Evolutionary conservation across 2,329 filamentous ascomycete genomes (phyloP), one percentile per base, ranked within the genome.

Genomic region (Zymoseptoria brevis): DNA sequence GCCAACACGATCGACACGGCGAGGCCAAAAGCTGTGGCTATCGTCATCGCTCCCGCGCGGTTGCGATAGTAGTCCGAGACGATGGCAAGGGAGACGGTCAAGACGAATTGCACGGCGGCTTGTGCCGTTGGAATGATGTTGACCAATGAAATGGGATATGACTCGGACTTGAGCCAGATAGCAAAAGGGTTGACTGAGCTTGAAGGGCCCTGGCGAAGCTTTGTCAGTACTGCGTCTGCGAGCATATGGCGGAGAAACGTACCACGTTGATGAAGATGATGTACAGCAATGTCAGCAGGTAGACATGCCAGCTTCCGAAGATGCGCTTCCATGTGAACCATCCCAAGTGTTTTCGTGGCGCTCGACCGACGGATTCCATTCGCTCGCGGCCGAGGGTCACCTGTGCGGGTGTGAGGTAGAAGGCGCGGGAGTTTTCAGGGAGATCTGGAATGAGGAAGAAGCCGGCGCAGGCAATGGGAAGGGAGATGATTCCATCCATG

Each of bases 231-330:
- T 48, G 35, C 50, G 0, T 29, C 35, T 8, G n/a, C 13, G 16
- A 22, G 19, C 11, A 21, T 13, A 16, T 0, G 73, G 76, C 8
- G 68, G 57, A 60, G 75, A 75, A 16, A 78, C 51, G 26, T 68
- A 79, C 68, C 77, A 77, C 69, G 68, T 88, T 87, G 71, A 85
- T 86, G 75, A 87, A 87, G 50, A 81, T 72, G 56, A 87, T 77
- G 68, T 87, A 88, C 1, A 87, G 71, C 0, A 82, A 57, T 0
- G 78, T 79, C 2, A 88, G 73, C 0, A 80, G 64, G 57, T 85
- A 88, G 1, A 88, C 82, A 62, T 85, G 85, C 85, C 86, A 88
- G 5, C 80, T 82, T 0, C 77, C 76, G 58, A 87, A 81, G 19
- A 87, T 87, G 30, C 63, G 61, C 69, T 60, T 76, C 69, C 9